Evolutionary conservation across 331 rosid genomes (phyloP), one percentile per base, ranked within the genome.

Genomic region (Malus hybrid): DNA sequence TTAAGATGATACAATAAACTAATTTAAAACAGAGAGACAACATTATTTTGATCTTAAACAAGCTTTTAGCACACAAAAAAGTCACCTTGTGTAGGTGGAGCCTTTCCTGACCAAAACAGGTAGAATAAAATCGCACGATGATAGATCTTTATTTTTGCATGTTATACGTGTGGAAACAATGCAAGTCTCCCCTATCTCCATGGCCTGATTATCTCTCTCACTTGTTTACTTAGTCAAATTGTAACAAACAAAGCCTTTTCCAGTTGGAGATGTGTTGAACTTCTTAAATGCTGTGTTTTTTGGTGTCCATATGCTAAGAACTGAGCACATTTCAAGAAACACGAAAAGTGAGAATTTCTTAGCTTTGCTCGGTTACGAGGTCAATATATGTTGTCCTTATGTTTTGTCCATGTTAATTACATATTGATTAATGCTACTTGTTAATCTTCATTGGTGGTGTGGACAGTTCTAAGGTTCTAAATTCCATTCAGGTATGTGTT

Each of bases 231-330:
- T 36, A 2, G 44, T 33, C 19, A 50, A 71, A 63, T 46, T 31
- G 4, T 67, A 22, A 50, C 54, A 59, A 33, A 20, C 69, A 28
- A 64, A 44, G 18, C 39, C 2, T 46, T 19, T 76, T 76, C 89
- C 88, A 91, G 81, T 89, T 77, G 95, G 97, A 82, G 97, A 91
- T 82, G 83, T 91, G 66, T 83, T 88, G 71, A 87, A 86, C 85
- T 86, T 89, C 80, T 69, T 86, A 68, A 89, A 91, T 64, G 95
- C 95, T 1, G 83, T 89, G 48, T 89, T 83, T 84, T 91, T 89
- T 36, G 95, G 97, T 8, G 80, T 89, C 33, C 97, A 89, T 82
- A 85, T 87, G 95, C 85, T 91, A 65, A 86, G 97, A 83, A 91
- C 95, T 4, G 93, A 89, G 82, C 89, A 83, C 71, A 68, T 88